Percentiles rank a stretch among this genome's conserved stretches.
Conservation (phyloP, 441 rosid genomes). For the Geranium incanum region DNA sequence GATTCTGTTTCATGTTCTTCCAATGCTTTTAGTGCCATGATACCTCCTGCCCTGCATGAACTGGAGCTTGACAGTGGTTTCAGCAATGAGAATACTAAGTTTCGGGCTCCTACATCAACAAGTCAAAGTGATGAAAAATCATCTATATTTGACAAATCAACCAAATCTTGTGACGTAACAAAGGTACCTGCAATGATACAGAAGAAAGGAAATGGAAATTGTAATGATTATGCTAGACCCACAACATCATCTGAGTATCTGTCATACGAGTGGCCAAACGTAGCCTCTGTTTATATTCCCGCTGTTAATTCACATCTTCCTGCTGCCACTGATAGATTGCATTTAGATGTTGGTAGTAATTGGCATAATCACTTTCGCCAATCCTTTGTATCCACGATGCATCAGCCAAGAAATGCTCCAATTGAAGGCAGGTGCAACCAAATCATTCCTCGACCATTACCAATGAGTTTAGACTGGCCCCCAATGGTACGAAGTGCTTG, state of each 20-base stretch:
- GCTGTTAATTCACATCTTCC: constrained; percentile 67
- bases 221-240: constrained; percentile 31
- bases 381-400: constrained; percentile 66
- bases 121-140: constrained; percentile 31
- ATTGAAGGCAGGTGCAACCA: constrained; percentile 60
- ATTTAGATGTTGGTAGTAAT: constrained; percentile 86
- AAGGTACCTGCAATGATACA: constrained; percentile 34
- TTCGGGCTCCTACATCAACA: constrained; percentile 27
- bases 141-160: constrained; percentile 26
- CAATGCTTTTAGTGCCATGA: constrained; percentile 17
- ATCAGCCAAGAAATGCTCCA: constrained; percentile 64
- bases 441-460: constrained; percentile 59
- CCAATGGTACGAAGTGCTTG: constrained; percentile 77
- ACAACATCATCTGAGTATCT: constrained; percentile 42
- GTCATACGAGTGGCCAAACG: constrained; percentile 86
- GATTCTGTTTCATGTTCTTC: constrained; percentile 30
- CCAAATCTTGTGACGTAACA: constrained; percentile 27
- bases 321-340: constrained; percentile 88
- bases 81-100: constrained; percentile 27
- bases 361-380: constrained; percentile 72
- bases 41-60: constrained; percentile 24
- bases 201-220: constrained; percentile 33
- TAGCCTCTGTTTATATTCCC: constrained; percentile 67
- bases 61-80: constrained; percentile 25
- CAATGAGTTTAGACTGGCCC: constrained; percentile 97